Base-by-base conservation (phyloP, 768 basidiomycete species). In the Suillus ampliporus region DNA sequence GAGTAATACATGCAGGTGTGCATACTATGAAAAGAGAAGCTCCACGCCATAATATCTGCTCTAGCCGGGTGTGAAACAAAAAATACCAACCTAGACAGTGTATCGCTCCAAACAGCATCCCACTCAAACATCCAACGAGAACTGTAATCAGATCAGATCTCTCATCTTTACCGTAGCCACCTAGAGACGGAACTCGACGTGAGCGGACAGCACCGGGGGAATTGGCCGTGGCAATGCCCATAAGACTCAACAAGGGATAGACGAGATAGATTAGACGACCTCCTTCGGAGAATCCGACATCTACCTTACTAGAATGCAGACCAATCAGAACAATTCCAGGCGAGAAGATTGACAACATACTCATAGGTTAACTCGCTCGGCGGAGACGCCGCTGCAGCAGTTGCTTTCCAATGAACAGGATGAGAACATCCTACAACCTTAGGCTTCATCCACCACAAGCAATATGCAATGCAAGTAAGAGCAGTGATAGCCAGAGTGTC, bases 391-490 rank as follows among this genome's bases (percentile, higher is more conserved):
- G n/a, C n/a, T n/a, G n/a, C n/a, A 46, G 50, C n/a, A 57, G 11
- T 17, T 26, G 15, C 17, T 15, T 57, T 43, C 40, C 37, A 56
- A 34, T 61, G 11, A 17, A 54, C 48, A 44, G 43, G n/a, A 38
- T 50, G 17, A n/a, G 68, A 72, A 9, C 62, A 63, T 13, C 64
- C 65, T 0, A 80, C 74, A 58, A 76, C 74, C 14, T 75, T 69
- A 1, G 79, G 80, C 67, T 82, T 82, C 21, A 72, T 41, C 79
- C 76, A 80, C 80, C 80, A 80, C 1, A 77, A 58, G 1, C 57
- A 37, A 61, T 78, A 80, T 17, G 71, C 72, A n/a, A 70, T 63
- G 15, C 69, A 63, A 28, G 75, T 79, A 28, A 79, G 65, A 1
- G 69, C 48, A 1, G 71, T 72, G 50, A 76, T 77, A 0, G 73